A percentile compares a stretch with the other conserved stretches of the same genome.
These are phyloP conservation scores for Puccinellia tenuiflora DNA, from an alignment of 176 grass and related monocot species.

Conservation along the genomic window DNA sequence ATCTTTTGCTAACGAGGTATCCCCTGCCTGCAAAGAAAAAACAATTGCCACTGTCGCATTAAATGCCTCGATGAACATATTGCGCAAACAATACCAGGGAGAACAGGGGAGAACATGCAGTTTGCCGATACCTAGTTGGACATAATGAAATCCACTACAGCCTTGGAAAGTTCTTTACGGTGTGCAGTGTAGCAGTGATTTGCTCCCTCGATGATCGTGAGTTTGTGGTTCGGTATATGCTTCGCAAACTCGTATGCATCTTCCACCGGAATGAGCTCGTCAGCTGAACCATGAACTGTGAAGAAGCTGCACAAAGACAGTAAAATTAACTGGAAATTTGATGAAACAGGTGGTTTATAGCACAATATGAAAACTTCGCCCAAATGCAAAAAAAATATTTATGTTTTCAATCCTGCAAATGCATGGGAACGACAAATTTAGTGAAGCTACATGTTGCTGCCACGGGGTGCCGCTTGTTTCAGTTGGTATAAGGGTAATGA, in stretches of 20 bases:
- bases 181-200: conserved; percentile 77
- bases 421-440: background rate
- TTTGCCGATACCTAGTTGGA: conserved; percentile 21
- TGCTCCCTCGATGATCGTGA: conserved; percentile 71
- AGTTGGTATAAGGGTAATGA: background rate
- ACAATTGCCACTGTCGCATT: background rate
- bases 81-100: background rate
- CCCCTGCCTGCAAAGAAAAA: conserved; percentile 7
- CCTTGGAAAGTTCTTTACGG: conserved; percentile 48
- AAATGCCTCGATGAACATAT: background rate
- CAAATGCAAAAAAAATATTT: background rate
- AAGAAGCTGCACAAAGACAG: conserved; percentile 47
- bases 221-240: conserved; percentile 66
- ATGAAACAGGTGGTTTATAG: background rate
- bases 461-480: background rate
- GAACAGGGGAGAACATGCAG: background rate
- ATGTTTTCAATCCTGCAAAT: background rate
- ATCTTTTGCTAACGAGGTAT: background rate
- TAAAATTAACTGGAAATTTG: background rate
- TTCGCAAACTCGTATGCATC: conserved; percentile 84
- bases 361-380: background rate
- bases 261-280: conserved; percentile 63
- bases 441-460: background rate
- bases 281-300: conserved; percentile 77
- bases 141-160: conserved; percentile 51